A percentile compares a stretch with the other conserved stretches of the same genome.
phyloP scores from a whole-genome alignment of 768 basidiomycete species.

The Tylopilus rubrobrunneus region DNA sequence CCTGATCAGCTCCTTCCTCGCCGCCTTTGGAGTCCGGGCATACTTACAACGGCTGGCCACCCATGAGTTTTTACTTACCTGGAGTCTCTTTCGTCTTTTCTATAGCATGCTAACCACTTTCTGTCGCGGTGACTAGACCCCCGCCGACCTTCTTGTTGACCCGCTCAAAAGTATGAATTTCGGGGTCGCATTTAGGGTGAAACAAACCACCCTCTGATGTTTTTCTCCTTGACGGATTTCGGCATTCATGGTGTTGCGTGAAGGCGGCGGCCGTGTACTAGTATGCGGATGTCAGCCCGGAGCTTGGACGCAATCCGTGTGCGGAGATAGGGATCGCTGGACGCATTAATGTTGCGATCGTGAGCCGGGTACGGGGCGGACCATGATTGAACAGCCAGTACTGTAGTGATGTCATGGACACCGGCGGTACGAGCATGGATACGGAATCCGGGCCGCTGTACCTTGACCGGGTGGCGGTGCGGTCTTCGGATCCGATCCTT shows the following conservation, averaged over 20 bases:
- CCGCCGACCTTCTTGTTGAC: constrained; percentile 34
- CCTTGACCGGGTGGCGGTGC: no score
- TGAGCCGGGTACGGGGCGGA: not conserved
- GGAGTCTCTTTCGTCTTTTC: not conserved
- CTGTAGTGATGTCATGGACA: not conserved
- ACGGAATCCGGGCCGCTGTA: no score
- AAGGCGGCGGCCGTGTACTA: constrained; percentile 19
- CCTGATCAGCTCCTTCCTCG: not conserved
- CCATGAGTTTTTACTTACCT: no score
- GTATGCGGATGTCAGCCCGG: not conserved
- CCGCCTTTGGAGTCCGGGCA: not conserved
- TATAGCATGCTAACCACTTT: constrained; percentile 38
- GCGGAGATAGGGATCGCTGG: not conserved
- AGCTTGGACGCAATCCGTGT: not conserved
- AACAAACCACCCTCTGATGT: constrained; percentile 27
- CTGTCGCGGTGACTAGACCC: constrained; percentile 39
- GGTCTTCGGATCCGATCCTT: no score
- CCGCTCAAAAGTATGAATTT: constrained; percentile 14
- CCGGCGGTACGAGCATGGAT: no score
- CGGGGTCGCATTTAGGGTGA: not conserved
- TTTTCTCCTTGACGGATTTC: constrained; percentile 27
- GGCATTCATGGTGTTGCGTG: constrained; percentile 18
- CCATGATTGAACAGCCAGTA: no score
- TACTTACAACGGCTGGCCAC: no score
- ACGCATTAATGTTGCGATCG: no score